Evolutionary conservation across 495 filamentous ascomycete genomes (phyloP).

Genomic region (Filosporella fistucella): DNA sequence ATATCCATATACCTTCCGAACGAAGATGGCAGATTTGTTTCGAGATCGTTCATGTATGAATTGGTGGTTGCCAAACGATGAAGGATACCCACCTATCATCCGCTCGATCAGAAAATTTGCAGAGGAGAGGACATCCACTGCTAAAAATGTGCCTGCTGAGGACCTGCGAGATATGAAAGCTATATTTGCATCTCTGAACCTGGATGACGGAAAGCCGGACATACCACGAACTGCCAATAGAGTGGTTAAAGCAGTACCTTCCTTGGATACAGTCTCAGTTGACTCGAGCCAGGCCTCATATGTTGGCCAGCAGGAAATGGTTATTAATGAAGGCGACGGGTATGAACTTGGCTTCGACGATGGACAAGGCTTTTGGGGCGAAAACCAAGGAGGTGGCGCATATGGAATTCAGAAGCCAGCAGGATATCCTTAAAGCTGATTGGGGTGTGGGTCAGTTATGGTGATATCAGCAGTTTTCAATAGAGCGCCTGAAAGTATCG

Average conservation of each 20-base stretch:
- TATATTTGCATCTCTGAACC: slow-evolving; percentile 45
- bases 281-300: not conserved
- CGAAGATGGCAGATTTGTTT: slow-evolving; percentile 68
- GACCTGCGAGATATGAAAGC: slow-evolving; percentile 72
- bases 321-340: not conserved
- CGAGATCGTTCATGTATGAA: slow-evolving; percentile 59
- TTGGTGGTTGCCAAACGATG: slow-evolving; percentile 87
- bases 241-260: not conserved
- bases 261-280: too few relatives aligned
- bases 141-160: slow-evolving; percentile 57
- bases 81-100: slow-evolving; percentile 65
- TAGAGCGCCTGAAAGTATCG: too few relatives aligned
- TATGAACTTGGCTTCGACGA: slow-evolving; percentile 5
- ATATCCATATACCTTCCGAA: slow-evolving; percentile 68
- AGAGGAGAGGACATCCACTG: slow-evolving; percentile 61
- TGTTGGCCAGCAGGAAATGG: not conserved
- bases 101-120: slow-evolving; percentile 73
- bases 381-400: not conserved
- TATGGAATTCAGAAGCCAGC: not conserved
- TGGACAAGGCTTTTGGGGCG: slow-evolving; percentile 5
- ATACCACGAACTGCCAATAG: not conserved
- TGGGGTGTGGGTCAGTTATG: too few relatives aligned
- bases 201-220: slow-evolving; percentile 16
- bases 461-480: too few relatives aligned
- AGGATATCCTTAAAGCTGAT: too few relatives aligned